Percentiles rank a stretch among this genome's conserved stretches.
These are phyloP conservation scores for Coprinopsis sp. DNA, from an alignment of 768 basidiomycete species.

Conservation along the genomic window DNA sequence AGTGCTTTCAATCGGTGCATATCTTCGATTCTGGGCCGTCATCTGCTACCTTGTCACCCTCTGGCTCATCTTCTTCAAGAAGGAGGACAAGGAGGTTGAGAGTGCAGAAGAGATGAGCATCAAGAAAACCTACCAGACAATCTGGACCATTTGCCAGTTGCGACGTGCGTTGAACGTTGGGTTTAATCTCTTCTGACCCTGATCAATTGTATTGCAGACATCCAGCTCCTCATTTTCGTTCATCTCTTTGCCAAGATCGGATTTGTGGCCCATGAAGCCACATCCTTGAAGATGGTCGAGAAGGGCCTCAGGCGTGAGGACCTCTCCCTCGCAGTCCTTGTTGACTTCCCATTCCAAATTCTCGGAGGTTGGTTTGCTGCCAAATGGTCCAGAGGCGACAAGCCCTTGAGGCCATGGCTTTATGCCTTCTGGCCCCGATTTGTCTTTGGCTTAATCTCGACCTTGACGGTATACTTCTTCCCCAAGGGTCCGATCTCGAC, in stretches of 20 bases:
- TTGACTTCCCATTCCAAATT: constrained; percentile 98
- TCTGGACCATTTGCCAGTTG: constrained; percentile 90
- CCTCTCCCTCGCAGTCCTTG: constrained; percentile 88
- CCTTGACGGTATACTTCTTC: constrained; percentile 79
- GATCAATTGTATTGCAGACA: constrained; percentile 49
- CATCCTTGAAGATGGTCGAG: constrained; percentile 90
- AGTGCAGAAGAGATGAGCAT: constrained; percentile 87
- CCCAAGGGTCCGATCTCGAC: constrained; percentile 69
- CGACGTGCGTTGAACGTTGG: constrained; percentile 60
- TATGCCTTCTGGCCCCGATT: constrained; percentile 88
- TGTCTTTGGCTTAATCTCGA: constrained; percentile 63
- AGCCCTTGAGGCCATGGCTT: constrained; percentile 83
- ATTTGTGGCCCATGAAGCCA: constrained; percentile 90
- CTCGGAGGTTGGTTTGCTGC: constrained; percentile 92
- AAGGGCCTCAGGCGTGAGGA: constrained; percentile 96
- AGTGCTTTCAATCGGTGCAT: constrained; percentile 65
- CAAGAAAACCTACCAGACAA: constrained; percentile 84
- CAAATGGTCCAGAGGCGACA: constrained; percentile 80
- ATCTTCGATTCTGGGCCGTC: constrained; percentile 82
- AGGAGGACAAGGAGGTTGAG: constrained; percentile 78
- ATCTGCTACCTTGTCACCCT: constrained; percentile 80
- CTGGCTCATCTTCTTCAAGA: constrained; percentile 85
- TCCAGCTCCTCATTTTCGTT: constrained; percentile 81
- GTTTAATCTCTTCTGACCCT: background rate
- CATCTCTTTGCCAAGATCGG: constrained; percentile 93